Base-by-base conservation (phyloP, 495 filamentous ascomycete genomes). In the Podospora fimiseda region DNA sequence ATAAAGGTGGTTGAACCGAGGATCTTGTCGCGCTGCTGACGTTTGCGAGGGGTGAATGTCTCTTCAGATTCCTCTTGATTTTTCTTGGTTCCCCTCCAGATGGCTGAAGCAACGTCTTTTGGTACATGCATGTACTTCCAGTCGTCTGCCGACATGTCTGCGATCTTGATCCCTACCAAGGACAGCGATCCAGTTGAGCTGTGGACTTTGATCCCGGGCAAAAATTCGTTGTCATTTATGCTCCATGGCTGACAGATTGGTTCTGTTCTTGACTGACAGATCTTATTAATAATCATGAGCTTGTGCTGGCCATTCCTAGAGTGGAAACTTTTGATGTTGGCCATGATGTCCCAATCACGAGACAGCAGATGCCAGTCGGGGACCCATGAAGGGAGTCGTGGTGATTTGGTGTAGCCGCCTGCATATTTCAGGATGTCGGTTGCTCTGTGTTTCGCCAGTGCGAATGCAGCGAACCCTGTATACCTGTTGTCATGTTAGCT, bases 371-470 rank as follows among this genome's bases (percentile, higher is more conserved):
- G 24, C 54, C 57, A 63, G 48, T 63, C 50, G 4, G 60, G 57
- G 6, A 63, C 58, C 57, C 54, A 63, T 19, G 60, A 63, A 18
- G 60, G 60, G 6, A 63, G 43, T 1, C 43, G 48, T 37, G 40
- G 20, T 20, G 51, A 53, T 24, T 54, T 60, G 7, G n/a, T 27
- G 23, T 59, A 54, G 21, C 40, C 51, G 9, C 44, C 49, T 6
- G 54, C 53, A 40, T 58, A 63, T 50, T 43, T 56, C 27, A 49
- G 54, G 9, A 57, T 24, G 18, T 48, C 24, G n/a, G 50, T 23
- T 20, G 27, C 23, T n/a, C 48, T 50, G 15, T 48, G 43, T 15
- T 52, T 56, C 22, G 18, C 21, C 13, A 59, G 27, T 13, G 53
- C 57, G 30, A 56, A 59, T 3, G 52, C 15, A n/a, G 53, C 57